These are phyloP conservation scores for Nakazawaea anatomiae DNA, from an alignment of 805 yeast species.

Conservation along the genomic window DNA sequence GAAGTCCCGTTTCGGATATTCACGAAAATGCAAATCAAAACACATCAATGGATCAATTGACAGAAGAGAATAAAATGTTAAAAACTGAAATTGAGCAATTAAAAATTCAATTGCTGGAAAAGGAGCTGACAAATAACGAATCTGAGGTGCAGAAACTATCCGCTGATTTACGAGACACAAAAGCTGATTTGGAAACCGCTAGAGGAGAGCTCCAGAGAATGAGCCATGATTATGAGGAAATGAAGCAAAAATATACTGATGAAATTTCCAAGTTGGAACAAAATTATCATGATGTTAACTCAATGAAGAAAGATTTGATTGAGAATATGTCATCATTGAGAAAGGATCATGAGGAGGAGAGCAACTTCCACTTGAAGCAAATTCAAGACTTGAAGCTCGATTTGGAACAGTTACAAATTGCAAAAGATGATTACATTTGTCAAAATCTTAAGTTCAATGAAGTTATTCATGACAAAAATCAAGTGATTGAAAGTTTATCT, in stretches of 20 bases:
- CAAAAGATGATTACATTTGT: conserved; percentile 34
- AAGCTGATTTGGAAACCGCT: neutral
- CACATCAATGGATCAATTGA: conserved; percentile 19
- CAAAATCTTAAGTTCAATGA: conserved; percentile 32
- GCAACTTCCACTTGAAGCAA: conserved; percentile 42
- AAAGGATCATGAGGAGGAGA: conserved; percentile 48
- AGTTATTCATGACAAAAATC: conserved; percentile 19
- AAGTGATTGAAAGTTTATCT: conserved; percentile 15
- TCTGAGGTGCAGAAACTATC: conserved; percentile 10
- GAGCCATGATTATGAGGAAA: neutral
- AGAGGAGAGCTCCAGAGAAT: conserved; percentile 7
- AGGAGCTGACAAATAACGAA: neutral
- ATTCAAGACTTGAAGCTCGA: conserved; percentile 37
- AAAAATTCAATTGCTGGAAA: neutral
- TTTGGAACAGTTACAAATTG: conserved; percentile 45
- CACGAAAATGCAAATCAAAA: conserved; percentile 12
- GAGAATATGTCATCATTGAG: conserved; percentile 68
- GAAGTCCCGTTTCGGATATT: neutral
- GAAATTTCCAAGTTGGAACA: conserved; percentile 12
- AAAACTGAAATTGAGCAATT: conserved; percentile 11
- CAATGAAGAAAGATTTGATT: conserved; percentile 55
- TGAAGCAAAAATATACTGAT: conserved; percentile 15
- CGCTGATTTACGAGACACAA: conserved; percentile 10
- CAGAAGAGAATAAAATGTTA: conserved; percentile 14
- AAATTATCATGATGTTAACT: conserved; percentile 20